Evolutionary conservation across 176 grass and related monocot genomes (phyloP).

Genomic region (Chrysopogon serrulatus): DNA sequence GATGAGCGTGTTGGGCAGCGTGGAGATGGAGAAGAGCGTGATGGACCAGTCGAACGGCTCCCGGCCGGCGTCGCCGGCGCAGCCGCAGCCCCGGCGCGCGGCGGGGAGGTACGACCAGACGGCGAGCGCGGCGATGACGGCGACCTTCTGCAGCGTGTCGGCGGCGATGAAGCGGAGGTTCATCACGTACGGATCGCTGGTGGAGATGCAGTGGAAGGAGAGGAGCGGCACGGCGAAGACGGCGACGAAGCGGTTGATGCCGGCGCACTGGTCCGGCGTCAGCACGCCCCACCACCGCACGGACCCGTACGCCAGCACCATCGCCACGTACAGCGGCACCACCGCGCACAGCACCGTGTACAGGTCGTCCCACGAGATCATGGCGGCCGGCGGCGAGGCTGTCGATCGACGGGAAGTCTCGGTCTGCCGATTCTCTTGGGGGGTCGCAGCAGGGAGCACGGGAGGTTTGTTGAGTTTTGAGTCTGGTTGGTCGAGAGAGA

Average conservation of each 20-base stretch:
- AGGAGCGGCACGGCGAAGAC: conserved; percentile 78
- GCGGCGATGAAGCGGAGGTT: conserved; percentile 66
- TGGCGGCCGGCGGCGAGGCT: background rate
- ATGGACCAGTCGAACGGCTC: conserved; percentile 46
- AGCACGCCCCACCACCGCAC: conserved; percentile 71
- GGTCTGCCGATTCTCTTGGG: background rate
- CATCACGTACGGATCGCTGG: conserved; percentile 60
- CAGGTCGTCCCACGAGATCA: conserved; percentile 72
- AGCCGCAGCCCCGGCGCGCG: background rate
- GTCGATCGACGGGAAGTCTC: background rate
- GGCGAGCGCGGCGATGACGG: conserved; percentile 43
- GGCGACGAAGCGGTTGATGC: conserved; percentile 77
- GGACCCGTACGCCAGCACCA: conserved; percentile 67
- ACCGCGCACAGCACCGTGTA: conserved; percentile 67
- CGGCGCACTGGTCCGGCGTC: conserved; percentile 63
- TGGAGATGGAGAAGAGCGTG: conserved; percentile 52
- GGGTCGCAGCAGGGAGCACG: background rate
- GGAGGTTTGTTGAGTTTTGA: background rate
- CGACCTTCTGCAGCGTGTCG: conserved; percentile 65
- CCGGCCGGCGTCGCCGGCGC: background rate
- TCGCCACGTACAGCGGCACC: conserved; percentile 75
- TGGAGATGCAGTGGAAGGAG: conserved; percentile 74
- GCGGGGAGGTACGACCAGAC: conserved; percentile 27
- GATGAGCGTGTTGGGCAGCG: conserved; percentile 64
- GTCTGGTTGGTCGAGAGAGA: background rate